A percentile compares a stretch with the other conserved stretches of the same genome.
Evolutionary conservation across 495 filamentous ascomycete genomes (phyloP).

Genomic region (Ramalina intermedia): DNA sequence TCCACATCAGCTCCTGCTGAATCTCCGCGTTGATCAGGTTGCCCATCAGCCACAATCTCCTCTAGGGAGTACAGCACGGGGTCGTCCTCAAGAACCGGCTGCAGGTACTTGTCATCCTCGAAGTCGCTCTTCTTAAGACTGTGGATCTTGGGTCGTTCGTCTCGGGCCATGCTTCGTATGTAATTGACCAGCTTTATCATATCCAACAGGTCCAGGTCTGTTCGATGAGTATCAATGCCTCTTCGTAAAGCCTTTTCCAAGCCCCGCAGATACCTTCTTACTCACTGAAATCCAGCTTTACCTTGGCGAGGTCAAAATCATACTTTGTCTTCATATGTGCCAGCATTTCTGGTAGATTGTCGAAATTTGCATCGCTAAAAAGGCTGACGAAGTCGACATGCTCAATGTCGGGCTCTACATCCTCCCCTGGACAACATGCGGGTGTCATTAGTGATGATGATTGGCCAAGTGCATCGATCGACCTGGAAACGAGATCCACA

Average conservation of each 20-base stretch:
- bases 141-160: conserved; percentile 36
- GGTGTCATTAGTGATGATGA: too few relatives aligned
- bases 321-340: conserved; percentile 56
- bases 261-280: conserved; percentile 4
- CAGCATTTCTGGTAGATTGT: conserved; percentile 51
- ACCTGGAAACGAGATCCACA: too few relatives aligned
- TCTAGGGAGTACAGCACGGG: conserved; percentile 58
- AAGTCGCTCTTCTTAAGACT: conserved; percentile 44
- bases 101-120: conserved; percentile 60
- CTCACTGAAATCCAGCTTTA: conserved; percentile 48
- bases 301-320: conserved; percentile 56
- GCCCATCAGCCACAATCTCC: conserved; percentile 6
- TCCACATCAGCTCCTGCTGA: too few relatives aligned
- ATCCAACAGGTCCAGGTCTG: conserved; percentile 67
- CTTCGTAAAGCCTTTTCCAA: neutral
- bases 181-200: conserved; percentile 80
- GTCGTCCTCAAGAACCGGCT: conserved; percentile 82
- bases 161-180: conserved; percentile 41
- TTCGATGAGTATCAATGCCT: neutral
- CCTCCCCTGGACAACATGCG: conserved; percentile 38
- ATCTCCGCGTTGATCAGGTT: too few relatives aligned
- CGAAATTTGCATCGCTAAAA: conserved; percentile 52
- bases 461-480: too few relatives aligned
- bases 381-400: conserved; percentile 53
- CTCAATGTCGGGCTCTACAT: conserved; percentile 57